These are phyloP conservation scores for Penicillium glabrum DNA, from an alignment of 2,329 filamentous ascomycete species.

Conservation along the genomic window DNA sequence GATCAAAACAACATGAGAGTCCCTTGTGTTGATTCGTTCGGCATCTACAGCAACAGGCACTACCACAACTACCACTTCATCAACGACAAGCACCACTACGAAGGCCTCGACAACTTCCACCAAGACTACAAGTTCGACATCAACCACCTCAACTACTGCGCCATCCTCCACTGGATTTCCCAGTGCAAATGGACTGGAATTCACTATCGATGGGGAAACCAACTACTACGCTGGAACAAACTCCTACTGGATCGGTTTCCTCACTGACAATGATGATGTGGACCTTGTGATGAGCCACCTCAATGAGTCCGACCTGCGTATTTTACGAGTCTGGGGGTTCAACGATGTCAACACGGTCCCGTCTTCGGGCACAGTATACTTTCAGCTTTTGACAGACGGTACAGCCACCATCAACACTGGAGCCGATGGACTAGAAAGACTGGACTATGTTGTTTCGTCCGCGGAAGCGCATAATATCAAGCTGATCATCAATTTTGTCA, in stretches of 20 bases:
- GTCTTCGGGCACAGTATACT: constrained; percentile 46
- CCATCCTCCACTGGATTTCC: constrained; percentile 18
- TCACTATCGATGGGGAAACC: constrained; percentile 41
- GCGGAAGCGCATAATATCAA: constrained; percentile 62
- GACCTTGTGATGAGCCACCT: constrained; percentile 40
- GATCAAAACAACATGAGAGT: neutral
- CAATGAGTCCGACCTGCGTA: constrained; percentile 46
- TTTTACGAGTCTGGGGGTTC: constrained; percentile 57
- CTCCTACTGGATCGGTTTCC: constrained; percentile 54
- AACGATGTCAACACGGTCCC: constrained; percentile 48
- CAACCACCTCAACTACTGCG: constrained; percentile 4
- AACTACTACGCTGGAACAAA: constrained; percentile 52
- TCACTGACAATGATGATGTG: constrained; percentile 51
- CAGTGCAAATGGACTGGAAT: constrained; percentile 28
- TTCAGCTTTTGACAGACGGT: constrained; percentile 40
- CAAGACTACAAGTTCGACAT: neutral
- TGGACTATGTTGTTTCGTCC: constrained; percentile 63
- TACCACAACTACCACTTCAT: neutral
- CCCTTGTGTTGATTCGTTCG: neutral
- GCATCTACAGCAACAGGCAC: neutral
- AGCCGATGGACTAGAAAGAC: constrained; percentile 60
- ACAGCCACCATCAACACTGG: constrained; percentile 61
- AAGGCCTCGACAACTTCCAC: neutral
- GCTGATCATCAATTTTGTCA: constrained; percentile 59
- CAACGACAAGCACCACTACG: neutral